Percentiles rank a stretch among this genome's conserved stretches.
Conservation (phyloP, 768 basidiomycete genomes). For the Thelephora ganbajun region DNA sequence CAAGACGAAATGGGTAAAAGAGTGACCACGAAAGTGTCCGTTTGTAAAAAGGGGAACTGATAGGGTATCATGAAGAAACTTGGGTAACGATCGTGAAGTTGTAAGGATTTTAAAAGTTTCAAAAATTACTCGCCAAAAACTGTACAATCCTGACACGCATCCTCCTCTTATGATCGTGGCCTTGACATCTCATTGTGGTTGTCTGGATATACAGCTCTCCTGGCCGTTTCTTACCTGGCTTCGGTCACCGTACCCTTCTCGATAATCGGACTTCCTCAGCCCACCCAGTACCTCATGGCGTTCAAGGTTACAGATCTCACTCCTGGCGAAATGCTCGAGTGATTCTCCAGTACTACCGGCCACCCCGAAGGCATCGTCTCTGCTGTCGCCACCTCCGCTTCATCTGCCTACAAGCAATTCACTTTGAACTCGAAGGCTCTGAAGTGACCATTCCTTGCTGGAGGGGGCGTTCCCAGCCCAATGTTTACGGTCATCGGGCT, state of each 20-base stretch:
- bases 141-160: no score
- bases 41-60: no score
- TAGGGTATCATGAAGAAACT: no score
- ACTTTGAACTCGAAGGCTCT: slow-evolving; percentile 73
- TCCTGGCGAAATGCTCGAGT: no score
- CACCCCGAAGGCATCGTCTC: slow-evolving; percentile 91
- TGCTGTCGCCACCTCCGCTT: slow-evolving; percentile 76
- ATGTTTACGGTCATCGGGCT: slow-evolving; percentile 91
- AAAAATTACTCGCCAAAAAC: no score
- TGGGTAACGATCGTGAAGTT: no score
- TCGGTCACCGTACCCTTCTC: slow-evolving; percentile 91
- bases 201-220: slow-evolving; percentile 49
- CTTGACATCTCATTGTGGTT: slow-evolving; percentile 82
- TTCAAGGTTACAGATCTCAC: slow-evolving; percentile 63
- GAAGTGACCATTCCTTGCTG: slow-evolving; percentile 86
- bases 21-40: no score
- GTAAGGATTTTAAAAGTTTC: no score
- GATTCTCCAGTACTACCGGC: no score
- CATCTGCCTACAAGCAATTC: slow-evolving; percentile 65
- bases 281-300: slow-evolving; percentile 79
- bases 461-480: slow-evolving; percentile 85
- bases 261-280: slow-evolving; percentile 91
- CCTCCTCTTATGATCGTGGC: slow-evolving; percentile 62
- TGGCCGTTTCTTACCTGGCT: slow-evolving; percentile 75
- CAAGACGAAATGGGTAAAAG: no score